Base-by-base conservation (phyloP, 2,329 filamentous ascomycete species). In the Simplicillium sp. region DNA sequence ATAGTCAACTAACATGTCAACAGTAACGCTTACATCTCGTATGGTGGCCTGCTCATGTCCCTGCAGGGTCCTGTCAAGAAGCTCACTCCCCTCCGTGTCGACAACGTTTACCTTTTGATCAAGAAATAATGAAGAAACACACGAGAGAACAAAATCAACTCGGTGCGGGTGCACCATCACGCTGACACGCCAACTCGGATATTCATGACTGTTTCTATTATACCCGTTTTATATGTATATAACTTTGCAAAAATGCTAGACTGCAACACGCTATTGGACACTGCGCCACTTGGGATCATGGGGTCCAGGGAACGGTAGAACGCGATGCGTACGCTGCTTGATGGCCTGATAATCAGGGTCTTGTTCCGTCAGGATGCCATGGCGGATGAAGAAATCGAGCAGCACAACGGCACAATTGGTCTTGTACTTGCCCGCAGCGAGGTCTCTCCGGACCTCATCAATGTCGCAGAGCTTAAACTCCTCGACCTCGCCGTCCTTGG, bases 11-110 rank as follows among this genome's bases (percentile, higher is more conserved):
- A n/a, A 15, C 25, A 18, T 25, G 32, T 32, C 38, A 40, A 49
- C 51, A 97, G 90, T 60, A 94, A 95, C 61, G 87, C 88, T 20
- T 98, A 90, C 64, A 75, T 94, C 52, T 95, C 88, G 2, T 98
- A 96, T 55, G 92, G 92, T 37, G 92, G 92, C 7, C 69, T 98
- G 48, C 66, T 98, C 54, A 82, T 97, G 66, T 87, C 84, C 54
- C 74, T 98, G 42, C 85, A 95, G 55, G 92, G 94, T 6, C 92
- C 92, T 3, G 92, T 94, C 64, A 94, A 92, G 73, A 96, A 95
- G 70, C 77, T 98, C 47, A 94, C 85, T 29, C 84, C 88, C 20
- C 67, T 98, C 56, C 80, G 88, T 54, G 90, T 96, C 55, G 92
- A 98, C 61, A 83, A 95, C 58, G 80, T 94, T 48, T 98, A 98